Conservation (phyloP, 2,329 filamentous ascomycete species). For the Scorias spongiosa region DNA sequence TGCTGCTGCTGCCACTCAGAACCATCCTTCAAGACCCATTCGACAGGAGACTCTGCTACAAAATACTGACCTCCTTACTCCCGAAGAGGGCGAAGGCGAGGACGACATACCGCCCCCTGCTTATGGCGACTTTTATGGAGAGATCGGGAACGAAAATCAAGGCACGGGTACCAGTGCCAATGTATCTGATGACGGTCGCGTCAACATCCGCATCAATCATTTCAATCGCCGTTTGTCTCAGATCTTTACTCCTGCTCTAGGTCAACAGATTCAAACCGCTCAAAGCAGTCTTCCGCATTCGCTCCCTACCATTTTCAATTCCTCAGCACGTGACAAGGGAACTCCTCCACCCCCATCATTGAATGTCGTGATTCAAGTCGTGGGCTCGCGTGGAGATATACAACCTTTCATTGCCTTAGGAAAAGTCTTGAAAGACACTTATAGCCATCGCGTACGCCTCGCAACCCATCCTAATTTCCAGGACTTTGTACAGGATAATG, state of each 20-base stretch:
- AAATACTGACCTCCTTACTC: constrained; percentile 1
- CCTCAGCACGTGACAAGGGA: constrained; percentile 44
- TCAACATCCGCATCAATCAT: constrained; percentile 62
- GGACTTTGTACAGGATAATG: constrained; percentile 52
- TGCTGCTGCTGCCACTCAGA: not conserved
- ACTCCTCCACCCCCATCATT: constrained; percentile 32
- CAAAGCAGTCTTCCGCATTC: constrained; percentile 34
- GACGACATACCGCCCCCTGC: constrained; percentile 11
- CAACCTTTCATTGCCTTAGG: constrained; percentile 61
- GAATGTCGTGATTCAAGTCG: constrained; percentile 61
- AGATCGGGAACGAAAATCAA: constrained; percentile 15
- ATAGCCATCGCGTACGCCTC: constrained; percentile 57
- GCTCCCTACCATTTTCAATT: constrained; percentile 53
- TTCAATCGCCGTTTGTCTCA: constrained; percentile 48
- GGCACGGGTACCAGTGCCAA: constrained; percentile 15
- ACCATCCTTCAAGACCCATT: not conserved
- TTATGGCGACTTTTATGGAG: constrained; percentile 15
- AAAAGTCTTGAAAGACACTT: constrained; percentile 44
- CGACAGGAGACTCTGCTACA: constrained; percentile 3
- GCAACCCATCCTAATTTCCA: constrained; percentile 59
- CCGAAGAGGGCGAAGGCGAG: not conserved
- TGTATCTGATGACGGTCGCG: constrained; percentile 47
- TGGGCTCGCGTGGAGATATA: constrained; percentile 59
- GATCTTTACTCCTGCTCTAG: constrained; percentile 46
- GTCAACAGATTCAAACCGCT: constrained; percentile 32